These are phyloP conservation scores for Plenodomus lindquistii DNA, from an alignment of 2,329 filamentous ascomycete species.

Conservation along the genomic window DNA sequence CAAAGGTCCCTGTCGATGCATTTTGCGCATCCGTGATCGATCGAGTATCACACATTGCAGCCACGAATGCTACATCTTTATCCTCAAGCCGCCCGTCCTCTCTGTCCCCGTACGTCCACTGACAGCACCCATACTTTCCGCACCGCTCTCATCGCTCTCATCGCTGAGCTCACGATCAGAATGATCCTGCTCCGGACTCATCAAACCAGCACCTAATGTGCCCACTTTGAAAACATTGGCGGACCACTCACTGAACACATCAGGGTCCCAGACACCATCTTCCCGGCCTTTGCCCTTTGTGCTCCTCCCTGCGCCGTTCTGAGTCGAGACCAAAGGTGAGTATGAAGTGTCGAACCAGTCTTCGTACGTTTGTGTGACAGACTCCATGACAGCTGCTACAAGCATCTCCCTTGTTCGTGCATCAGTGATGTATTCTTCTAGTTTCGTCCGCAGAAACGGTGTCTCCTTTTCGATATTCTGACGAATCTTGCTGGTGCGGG, in stretches of 20 bases:
- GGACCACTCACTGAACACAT: conserved; percentile 67
- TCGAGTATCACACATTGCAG: no score
- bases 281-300: conserved; percentile 57
- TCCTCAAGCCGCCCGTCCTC: conserved; percentile 35
- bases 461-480: conserved; percentile 62
- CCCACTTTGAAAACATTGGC: conserved; percentile 63
- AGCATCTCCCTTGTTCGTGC: conserved; percentile 67
- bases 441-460: conserved; percentile 57
- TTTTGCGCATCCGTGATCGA: no score
- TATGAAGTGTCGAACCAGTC: conserved; percentile 63
- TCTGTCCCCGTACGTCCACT: conserved; percentile 34
- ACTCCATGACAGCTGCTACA: conserved; percentile 67
- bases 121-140: conserved; percentile 26
- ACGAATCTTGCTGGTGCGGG: conserved; percentile 51
- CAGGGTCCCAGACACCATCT: conserved; percentile 66
- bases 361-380: conserved; percentile 65
- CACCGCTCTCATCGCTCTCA: conserved; percentile 35
- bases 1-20: no score
- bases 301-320: conserved; percentile 22
- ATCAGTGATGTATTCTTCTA: conserved; percentile 68
- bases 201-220: conserved; percentile 41
- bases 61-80: conserved; percentile 34
- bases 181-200: conserved; percentile 13
- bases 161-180: conserved; percentile 14
- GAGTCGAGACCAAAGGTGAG: conserved; percentile 19